Conservation (phyloP, 306 rosid species). For the Gillenia trifoliata region DNA sequence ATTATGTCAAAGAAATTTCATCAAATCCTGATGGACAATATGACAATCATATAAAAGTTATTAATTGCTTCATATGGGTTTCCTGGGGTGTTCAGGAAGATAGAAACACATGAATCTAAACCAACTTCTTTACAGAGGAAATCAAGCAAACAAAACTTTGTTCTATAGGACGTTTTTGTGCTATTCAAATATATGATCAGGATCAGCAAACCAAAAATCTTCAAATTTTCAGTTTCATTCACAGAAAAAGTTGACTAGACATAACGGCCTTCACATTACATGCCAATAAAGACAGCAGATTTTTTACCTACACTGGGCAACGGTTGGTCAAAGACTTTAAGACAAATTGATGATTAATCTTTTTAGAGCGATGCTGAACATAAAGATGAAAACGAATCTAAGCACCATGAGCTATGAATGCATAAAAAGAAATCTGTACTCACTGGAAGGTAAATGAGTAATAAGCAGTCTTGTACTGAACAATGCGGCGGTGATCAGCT, state of each 20-base stretch:
- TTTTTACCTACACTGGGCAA: background rate
- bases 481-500: conserved; percentile 90
- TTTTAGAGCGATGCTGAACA: background rate
- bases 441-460: conserved; percentile 94
- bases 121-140: background rate
- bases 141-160: background rate
- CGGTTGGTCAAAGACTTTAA: background rate
- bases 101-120: background rate
- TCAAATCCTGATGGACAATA: background rate
- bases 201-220: background rate
- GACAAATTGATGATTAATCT: background rate
- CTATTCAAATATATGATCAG: background rate
- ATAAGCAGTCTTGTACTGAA: conserved; percentile 90
- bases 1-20: background rate
- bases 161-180: background rate
- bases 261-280: background rate
- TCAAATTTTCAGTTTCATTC: background rate
- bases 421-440: conserved; percentile 23
- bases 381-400: background rate
- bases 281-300: background rate
- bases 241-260: background rate
- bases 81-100: background rate
- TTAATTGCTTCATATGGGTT: background rate
- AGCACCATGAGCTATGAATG: background rate
- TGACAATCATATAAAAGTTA: too few species aligned